Base-by-base conservation (phyloP, 1,284 basidiomycete species). In the Puccinia brachypodii region DNA sequence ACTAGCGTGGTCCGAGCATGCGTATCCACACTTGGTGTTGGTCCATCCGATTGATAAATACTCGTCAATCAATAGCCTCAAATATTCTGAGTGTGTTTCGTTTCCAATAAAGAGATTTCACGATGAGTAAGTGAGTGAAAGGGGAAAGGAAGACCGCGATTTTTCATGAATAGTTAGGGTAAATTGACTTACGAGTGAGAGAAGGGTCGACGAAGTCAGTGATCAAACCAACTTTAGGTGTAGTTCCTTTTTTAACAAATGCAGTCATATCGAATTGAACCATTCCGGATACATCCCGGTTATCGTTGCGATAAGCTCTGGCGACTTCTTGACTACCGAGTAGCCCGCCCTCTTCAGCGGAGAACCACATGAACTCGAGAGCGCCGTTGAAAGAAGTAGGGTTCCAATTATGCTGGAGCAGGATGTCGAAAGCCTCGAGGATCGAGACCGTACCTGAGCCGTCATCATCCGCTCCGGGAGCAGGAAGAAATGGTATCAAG, bases 301-400 rank as follows among this genome's bases (percentile, higher is more conserved):
- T 88, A 80, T 89, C 88, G 31, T 88, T 86, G 84, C 91, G 91
- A 86, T 98, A 99, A 77, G 90, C 89, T 84, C 90, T 89, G 42
- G 94, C 95, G 68, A 99, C 91, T 13, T 94, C 96, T 86, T 97
- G 94, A 60, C 93, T 94, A 58, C 96, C 96, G 78, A 99, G 91
- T 44, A 98, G 90, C n/a, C 96, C 96, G 64, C 92, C 87, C 88
- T 97, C 95, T 85, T 97, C 95, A 69, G 95, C 95, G 76, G 93
- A 93, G 87, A 95, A 98, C 92, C 93, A 99, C 87, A 97, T 95
- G 87, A 98, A 96, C 86, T 98, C 95, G 82, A 98, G 90, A 25
- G 93, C 90, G 78, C 90, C 90, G 66, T 85, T 84, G 22, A 88
- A 88, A 31, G 96, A 95, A 28, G 88, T 89, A 88, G 93, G 98